These are phyloP conservation scores for Oryza glumipatula DNA, from an alignment of 176 grass and related monocot species.

Conservation along the genomic window DNA sequence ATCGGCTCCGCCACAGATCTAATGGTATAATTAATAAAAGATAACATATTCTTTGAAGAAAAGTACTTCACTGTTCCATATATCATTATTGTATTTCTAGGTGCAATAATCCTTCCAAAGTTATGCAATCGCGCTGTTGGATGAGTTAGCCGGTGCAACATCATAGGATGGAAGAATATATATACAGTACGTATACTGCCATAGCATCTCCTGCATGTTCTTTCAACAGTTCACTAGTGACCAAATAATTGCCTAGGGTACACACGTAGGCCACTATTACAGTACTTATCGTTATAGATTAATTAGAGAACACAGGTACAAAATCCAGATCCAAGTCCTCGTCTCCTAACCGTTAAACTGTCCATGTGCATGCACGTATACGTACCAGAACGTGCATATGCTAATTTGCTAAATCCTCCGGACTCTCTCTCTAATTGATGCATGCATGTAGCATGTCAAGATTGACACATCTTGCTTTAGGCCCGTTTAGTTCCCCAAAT, in stretches of 20 bases:
- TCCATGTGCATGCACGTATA: not conserved
- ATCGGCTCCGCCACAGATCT: no score
- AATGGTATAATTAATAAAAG: no score
- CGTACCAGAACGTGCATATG: not conserved
- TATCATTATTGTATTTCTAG: no score
- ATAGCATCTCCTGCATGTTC: constrained; percentile 17
- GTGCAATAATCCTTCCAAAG: no score
- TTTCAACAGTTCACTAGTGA: constrained; percentile 35
- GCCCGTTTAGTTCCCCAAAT: no score
- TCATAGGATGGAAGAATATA: not conserved
- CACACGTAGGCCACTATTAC: constrained; percentile 32
- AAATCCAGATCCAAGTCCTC: constrained; percentile 30
- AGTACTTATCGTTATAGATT: not conserved
- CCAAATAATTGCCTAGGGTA: constrained; percentile 28
- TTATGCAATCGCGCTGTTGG: not conserved
- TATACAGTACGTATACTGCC: not conserved
- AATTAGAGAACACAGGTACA: constrained; percentile 4
- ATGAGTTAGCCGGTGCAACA: not conserved
- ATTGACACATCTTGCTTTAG: no score
- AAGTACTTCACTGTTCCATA: no score
- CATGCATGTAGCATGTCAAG: no score
- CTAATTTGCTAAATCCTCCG: no score
- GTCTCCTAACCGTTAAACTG: not conserved
- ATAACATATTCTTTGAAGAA: no score
- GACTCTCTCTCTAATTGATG: no score